phyloP scores from a whole-genome alignment of 768 basidiomycete species.

The Coprinopsis sp. region DNA sequence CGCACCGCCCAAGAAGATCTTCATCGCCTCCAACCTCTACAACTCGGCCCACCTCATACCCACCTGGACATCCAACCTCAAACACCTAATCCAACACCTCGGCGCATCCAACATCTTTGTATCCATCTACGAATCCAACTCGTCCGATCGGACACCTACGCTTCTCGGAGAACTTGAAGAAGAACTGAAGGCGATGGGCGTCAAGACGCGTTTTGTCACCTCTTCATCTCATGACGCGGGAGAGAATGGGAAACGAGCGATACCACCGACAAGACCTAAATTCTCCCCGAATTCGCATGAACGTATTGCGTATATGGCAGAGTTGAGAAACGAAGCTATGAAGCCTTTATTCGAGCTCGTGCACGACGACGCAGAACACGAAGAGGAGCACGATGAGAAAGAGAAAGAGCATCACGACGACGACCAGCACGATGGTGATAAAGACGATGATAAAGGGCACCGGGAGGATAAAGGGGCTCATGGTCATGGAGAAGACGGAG shows the following conservation, averaged over 20 bases:
- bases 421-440: too few relatives aligned
- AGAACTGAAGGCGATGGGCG: neutral
- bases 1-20: too few relatives aligned
- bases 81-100: neutral
- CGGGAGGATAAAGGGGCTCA: neutral
- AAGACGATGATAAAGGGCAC: too few relatives aligned
- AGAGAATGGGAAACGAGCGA: too few relatives aligned
- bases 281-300: neutral
- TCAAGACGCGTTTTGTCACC: neutral
- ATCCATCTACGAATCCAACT: conserved; percentile 1
- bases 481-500: too few relatives aligned
- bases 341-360: neutral
- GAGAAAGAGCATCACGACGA: too few relatives aligned
- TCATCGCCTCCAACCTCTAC: neutral
- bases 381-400: neutral
- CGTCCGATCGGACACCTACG: neutral
- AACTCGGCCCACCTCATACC: conserved; percentile 3
- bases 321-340: neutral
- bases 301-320: conserved; percentile 1
- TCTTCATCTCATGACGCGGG: too few relatives aligned
- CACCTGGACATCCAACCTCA: neutral
- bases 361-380: neutral
- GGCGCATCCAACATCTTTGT: neutral
- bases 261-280: too few relatives aligned
- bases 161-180: neutral